Evolutionary conservation across 129 eudicot species (phyloP).

Genomic region (Gnaphalium uliginosum): DNA sequence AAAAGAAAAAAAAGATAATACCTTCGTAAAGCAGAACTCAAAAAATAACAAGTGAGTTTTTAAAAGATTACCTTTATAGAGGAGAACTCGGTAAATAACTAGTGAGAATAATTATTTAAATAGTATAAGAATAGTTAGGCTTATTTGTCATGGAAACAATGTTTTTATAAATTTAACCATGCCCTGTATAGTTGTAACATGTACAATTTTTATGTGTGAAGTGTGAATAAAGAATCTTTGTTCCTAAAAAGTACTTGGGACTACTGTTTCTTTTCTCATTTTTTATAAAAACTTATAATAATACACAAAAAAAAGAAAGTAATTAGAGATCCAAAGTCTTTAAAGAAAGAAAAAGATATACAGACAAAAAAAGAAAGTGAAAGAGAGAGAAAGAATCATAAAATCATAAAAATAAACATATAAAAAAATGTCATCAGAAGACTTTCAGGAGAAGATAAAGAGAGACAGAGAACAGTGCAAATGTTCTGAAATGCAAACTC

Average conservation of each 20-base stretch:
- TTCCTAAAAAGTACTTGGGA: constrained; percentile 30
- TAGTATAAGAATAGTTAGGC: neutral
- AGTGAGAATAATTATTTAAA: neutral
- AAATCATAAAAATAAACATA: constrained; percentile 8
- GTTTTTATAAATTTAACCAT: constrained; percentile 9
- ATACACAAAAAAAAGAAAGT: constrained; percentile 6
- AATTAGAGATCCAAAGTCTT: constrained; percentile 24
- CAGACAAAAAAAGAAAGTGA: constrained; percentile 38
- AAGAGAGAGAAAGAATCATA: neutral
- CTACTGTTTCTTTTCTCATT: constrained; percentile 14
- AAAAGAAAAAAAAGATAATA: neutral
- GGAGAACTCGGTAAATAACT: neutral
- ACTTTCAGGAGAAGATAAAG: constrained; percentile 56
- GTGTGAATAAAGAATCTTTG: constrained; percentile 33
- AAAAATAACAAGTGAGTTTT: neutral
- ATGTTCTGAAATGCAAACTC: constrained; percentile 85
- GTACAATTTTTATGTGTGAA: neutral
- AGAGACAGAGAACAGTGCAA: constrained; percentile 61
- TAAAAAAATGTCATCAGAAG: constrained; percentile 52
- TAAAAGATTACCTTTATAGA: too few relatives aligned
- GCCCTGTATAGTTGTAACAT: neutral
- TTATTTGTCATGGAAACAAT: neutral
- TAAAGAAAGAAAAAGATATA: constrained; percentile 35
- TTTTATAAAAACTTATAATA: neutral
- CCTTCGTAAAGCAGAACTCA: neutral